Evolutionary conservation across 1,139 yeast species (phyloP), one percentile per base, ranked within the genome.

Genomic region (Sugiyamaella xylanicola): DNA sequence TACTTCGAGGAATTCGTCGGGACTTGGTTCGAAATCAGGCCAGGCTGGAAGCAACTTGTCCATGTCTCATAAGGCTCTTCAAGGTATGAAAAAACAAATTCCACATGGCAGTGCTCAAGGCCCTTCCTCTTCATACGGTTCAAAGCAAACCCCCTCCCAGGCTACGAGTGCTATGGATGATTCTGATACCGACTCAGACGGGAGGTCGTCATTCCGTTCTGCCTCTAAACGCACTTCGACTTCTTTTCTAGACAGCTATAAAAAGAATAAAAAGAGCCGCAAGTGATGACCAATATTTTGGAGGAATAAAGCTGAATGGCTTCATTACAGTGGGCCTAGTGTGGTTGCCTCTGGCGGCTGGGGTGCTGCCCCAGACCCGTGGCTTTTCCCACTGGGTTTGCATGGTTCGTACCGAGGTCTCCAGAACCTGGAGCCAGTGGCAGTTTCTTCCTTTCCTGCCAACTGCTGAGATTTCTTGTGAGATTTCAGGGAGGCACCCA

Each of bases 201-300:
- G 56, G 16, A 57, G 55, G 20, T 37, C 43, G 21, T 36, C 56
- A 11, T 22, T 32, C 17, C 36, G 52, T 2, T 20, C 54, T 11
- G 40, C 55, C 40, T 46, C 56, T 25, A 55, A 51, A 13, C 51
- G 53, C 21, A 40, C 42, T 16, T 39, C 56, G 0, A 48, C 57
- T 2, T 51, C 59, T 16, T 62, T 60, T 40, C 48, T 63, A 16
- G 65, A 63, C 47, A 51, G 54, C 5, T 63, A 62, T 54, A 61
- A 61, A 48, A 55, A 55, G 56, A 44, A 53, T 22, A 62, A 62
- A 55, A 61, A 59, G 57, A 52, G 44, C 48, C 53, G 41, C 41
- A 48, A 29, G 48, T 27, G 15, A 17, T 17, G n/a, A n/a, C n/a
- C n/a, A n/a, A n/a, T n/a, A n/a, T n/a, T n/a, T n/a, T n/a, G n/a